Percentiles rank a stretch among this genome's conserved stretches.
phyloP scores from a whole-genome alignment of 768 basidiomycete species.

The Artomyces pyxidatus region DNA sequence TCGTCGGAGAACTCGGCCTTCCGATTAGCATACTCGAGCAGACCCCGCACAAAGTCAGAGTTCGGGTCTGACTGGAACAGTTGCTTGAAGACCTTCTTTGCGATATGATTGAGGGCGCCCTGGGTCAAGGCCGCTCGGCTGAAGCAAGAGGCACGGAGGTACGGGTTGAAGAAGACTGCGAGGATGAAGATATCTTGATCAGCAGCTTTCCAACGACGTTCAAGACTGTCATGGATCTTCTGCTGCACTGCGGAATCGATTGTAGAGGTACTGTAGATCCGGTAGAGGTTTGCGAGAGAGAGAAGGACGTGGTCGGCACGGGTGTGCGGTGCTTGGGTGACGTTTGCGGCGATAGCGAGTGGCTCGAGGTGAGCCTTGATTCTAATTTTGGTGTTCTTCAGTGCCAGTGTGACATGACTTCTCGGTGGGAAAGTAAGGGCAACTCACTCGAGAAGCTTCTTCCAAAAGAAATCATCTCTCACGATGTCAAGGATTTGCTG shows the following conservation, averaged over 20 bases:
- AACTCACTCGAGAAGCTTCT: constrained; percentile 1
- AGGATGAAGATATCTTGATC: constrained; percentile 31
- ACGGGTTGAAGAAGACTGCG: constrained; percentile 29
- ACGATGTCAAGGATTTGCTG: not conserved
- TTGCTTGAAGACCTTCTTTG: not conserved
- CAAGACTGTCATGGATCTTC: constrained; percentile 22
- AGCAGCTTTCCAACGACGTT: constrained; percentile 25
- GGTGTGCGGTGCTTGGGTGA: constrained; percentile 6
- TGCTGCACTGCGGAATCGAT: constrained; percentile 9
- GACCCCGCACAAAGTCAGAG: not conserved
- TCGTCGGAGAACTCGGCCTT: not conserved
- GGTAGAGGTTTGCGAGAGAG: constrained; percentile 14
- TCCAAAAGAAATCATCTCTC: constrained; percentile 4
- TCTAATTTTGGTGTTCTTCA: not conserved
- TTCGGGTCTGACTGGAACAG: not conserved
- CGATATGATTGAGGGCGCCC: not conserved
- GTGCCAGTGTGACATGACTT: not conserved
- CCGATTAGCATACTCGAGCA: not conserved
- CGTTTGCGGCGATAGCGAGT: constrained; percentile 14
- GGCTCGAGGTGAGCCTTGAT: constrained; percentile 8
- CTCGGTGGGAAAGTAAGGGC: no score
- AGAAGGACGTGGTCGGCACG: constrained; percentile 14
- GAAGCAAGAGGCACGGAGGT: constrained; percentile 12
- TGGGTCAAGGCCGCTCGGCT: not conserved
- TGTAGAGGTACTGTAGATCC: constrained; percentile 16